These are phyloP conservation scores for Gracilariopsis chorda DNA, from an alignment of 23 red algal genomes.

Conservation along the genomic window DNA sequence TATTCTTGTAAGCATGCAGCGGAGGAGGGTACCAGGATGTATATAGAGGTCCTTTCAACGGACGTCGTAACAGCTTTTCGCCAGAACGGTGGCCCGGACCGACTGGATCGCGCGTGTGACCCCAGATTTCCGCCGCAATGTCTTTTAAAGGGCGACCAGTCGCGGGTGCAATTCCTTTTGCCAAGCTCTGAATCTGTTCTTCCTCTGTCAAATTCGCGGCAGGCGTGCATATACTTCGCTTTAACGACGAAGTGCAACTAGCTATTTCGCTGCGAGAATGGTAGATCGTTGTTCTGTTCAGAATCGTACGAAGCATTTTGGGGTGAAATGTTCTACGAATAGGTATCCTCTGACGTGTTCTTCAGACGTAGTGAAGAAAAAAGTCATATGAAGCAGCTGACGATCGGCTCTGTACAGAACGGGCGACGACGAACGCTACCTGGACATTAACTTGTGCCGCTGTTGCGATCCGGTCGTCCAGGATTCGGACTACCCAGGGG, in stretches of 20 bases:
- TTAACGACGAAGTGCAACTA: neutral
- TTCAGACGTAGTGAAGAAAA: too few species aligned
- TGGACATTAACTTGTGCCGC: too few species aligned
- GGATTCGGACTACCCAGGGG: too few species aligned
- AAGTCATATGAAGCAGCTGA: too few species aligned
- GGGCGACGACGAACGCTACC: too few species aligned
- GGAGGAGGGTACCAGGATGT: constrained; percentile 55
- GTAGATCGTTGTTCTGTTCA: neutral
- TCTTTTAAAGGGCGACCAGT: constrained; percentile 24
- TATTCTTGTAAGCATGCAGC: neutral
- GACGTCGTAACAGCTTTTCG: constrained; percentile 14
- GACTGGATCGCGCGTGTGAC: constrained; percentile 15
- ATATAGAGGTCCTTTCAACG: constrained; percentile 45
- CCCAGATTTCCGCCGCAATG: constrained; percentile 47
- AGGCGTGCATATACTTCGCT: neutral
- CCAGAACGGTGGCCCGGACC: constrained; percentile 58
- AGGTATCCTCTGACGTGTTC: too few species aligned
- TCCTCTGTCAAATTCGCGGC: neutral
- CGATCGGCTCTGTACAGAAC: too few species aligned
- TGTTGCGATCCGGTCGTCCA: too few species aligned
- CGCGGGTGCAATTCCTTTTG: constrained; percentile 20
- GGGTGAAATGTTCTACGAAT: too few species aligned
- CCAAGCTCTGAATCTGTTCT: neutral
- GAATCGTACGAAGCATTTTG: neutral
- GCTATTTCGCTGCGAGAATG: neutral